Base-by-base conservation (phyloP, 305 asterid species). In the Lippia alba region DNA sequence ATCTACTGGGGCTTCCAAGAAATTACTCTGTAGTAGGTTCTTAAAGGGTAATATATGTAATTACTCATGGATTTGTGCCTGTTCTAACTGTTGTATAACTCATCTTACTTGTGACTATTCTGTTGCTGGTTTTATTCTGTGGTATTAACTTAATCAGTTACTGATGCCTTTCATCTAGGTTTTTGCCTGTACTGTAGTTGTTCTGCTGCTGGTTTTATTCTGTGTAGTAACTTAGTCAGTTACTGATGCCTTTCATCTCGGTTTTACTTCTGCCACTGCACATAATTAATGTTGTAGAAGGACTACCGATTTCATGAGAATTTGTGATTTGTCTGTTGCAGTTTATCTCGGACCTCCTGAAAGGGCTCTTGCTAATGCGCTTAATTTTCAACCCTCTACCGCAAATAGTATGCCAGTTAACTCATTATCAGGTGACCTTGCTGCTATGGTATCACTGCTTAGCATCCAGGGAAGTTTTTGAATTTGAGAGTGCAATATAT, bases 291-390 rank as follows among this genome's bases (percentile, higher is more conserved):
- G 16, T 34, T 66, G 62, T 54, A 20, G 53, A 67, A 54, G 15
- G 40, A 63, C 40, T 54, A 55, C 39, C 60, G 64, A 59, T 39
- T 30, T 72, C 51, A 66, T 78, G 70, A 74, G 69, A 61, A 68
- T 71, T 59, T 80, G 59, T 51, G 76, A 32, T 61, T 59, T 71
- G 54, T 54, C 41, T 76, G 70, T 84, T 78, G 67, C 86, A 87
- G 96, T 91, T 79, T 83, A 84, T 86, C 79, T 69, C 64, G 83
- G 81, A 76, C 81, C 85, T 74, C 68, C 75, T 34, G 97, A 87
- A 72, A 87, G 90, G 78, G 85, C 87, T 54, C 84, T 83, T 48
- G 70, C 80, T 53, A 83, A 56, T 73, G 57, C 77, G 53, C 70
- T 81, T 72, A 82, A 69, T 76, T 84, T 82, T 65, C 91, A 78